Percentiles rank a stretch among this genome's conserved stretches.
phyloP scores from a whole-genome alignment of 257 asterid genomes.

The Solanum commersonii region DNA sequence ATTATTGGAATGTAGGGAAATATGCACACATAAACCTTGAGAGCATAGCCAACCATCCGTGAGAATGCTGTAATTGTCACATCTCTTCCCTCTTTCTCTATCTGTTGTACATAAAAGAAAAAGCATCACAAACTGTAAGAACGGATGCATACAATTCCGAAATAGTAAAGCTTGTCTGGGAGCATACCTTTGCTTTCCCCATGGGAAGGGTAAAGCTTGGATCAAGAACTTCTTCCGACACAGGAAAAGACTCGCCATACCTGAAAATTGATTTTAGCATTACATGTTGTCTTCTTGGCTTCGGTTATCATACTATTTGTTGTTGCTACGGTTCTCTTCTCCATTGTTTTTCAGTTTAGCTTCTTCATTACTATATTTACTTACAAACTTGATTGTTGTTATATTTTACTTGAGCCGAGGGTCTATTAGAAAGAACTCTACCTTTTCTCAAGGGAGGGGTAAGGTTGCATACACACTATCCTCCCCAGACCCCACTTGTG shows the following conservation, averaged over 20 bases:
- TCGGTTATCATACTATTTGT: background rate
- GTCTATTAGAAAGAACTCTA: background rate
- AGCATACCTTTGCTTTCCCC: constrained; percentile 41
- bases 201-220: constrained; percentile 35
- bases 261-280: constrained; percentile 1
- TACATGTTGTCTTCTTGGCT: background rate
- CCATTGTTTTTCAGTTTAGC: background rate
- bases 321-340: background rate
- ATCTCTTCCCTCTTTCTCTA: constrained; percentile 33
- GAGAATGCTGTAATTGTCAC: constrained; percentile 35
- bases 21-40: constrained; percentile 20
- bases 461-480: background rate
- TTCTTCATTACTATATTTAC: background rate
- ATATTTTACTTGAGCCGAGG: background rate
- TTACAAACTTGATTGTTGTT: background rate
- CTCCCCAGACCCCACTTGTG: background rate
- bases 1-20: background rate
- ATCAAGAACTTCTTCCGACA: constrained; percentile 34
- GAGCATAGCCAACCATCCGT: constrained; percentile 46
- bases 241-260: constrained; percentile 38
- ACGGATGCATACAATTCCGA: background rate
- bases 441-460: background rate
- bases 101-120: constrained; percentile 10
- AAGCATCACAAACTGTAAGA: background rate
- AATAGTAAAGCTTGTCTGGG: background rate